Percentiles rank a stretch among this genome's conserved stretches.
These are phyloP conservation scores for Pueraria montana DNA, from an alignment of 306 rosid genomes.

Conservation along the genomic window DNA sequence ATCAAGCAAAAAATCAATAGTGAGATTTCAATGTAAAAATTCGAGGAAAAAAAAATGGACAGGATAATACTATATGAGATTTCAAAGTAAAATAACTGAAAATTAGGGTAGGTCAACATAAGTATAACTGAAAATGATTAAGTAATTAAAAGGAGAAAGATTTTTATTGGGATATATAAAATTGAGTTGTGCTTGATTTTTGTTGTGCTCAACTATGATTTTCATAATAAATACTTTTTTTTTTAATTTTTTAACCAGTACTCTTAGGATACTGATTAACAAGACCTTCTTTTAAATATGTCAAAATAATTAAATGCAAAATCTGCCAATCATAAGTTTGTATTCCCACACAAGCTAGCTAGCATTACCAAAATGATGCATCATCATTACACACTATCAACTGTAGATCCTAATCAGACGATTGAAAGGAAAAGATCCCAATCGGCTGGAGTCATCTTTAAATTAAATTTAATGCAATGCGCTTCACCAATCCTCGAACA, in stretches of 20 bases:
- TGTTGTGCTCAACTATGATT: too few species aligned
- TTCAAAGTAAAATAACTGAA: background rate
- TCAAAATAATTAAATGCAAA: background rate
- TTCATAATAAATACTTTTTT: too few species aligned
- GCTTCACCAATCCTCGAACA: slow-evolving; percentile 44
- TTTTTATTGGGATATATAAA: too few species aligned
- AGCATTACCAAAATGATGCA: slow-evolving; percentile 31
- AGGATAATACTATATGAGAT: background rate
- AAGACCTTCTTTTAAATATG: too few species aligned
- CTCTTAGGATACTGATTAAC: too few species aligned
- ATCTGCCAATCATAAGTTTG: background rate
- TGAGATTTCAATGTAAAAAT: background rate
- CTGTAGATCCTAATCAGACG: slow-evolving; percentile 17
- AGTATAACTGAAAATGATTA: too few species aligned
- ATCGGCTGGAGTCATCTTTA: slow-evolving; percentile 3
- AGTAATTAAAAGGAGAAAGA: too few species aligned
- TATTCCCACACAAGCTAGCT: slow-evolving; percentile 10
- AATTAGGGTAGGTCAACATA: background rate
- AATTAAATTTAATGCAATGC: slow-evolving; percentile 14
- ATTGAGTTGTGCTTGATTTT: too few species aligned
- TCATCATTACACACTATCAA: slow-evolving; percentile 25
- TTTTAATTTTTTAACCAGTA: too few species aligned
- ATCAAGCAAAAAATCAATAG: background rate
- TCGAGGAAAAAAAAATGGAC: too few species aligned
- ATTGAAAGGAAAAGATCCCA: slow-evolving; percentile 35